Evolutionary conservation across 495 filamentous ascomycete species (phyloP).

Genomic region (Aspergillus sclerotioniger): DNA sequence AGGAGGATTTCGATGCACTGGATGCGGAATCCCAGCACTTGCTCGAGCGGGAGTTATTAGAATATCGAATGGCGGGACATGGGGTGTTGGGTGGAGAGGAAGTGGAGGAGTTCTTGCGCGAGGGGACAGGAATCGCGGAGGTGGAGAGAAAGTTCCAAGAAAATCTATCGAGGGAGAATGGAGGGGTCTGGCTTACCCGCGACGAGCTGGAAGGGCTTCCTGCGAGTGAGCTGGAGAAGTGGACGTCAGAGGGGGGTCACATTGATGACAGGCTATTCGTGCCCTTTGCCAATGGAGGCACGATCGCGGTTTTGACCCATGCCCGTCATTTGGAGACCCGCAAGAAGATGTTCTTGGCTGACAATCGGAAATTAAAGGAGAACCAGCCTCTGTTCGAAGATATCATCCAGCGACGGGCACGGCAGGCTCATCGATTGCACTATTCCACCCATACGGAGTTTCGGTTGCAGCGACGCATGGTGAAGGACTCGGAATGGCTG

Average conservation of each 20-base stretch:
- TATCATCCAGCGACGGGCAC: neutral
- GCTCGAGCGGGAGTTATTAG: neutral
- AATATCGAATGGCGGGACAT: neutral
- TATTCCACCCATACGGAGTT: neutral
- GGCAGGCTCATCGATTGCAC: neutral
- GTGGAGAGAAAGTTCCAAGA: neutral
- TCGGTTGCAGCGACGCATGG: neutral
- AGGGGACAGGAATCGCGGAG: neutral
- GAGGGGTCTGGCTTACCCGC: neutral
- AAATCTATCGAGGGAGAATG: neutral
- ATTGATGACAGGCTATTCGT: no score
- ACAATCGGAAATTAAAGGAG: neutral
- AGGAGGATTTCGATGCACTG: neutral
- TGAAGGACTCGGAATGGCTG: neutral
- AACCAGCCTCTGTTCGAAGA: neutral
- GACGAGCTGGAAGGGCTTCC: neutral
- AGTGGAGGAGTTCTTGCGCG: neutral
- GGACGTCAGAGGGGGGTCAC: no score
- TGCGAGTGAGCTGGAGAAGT: neutral
- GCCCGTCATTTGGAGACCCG: neutral
- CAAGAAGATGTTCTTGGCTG: neutral
- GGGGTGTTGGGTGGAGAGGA: neutral
- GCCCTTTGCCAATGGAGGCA: neutral
- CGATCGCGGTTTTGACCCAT: neutral
- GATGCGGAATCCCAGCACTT: neutral